Base-by-base conservation (phyloP, 257 asterid genomes). In the Eustoma russellianum region DNA sequence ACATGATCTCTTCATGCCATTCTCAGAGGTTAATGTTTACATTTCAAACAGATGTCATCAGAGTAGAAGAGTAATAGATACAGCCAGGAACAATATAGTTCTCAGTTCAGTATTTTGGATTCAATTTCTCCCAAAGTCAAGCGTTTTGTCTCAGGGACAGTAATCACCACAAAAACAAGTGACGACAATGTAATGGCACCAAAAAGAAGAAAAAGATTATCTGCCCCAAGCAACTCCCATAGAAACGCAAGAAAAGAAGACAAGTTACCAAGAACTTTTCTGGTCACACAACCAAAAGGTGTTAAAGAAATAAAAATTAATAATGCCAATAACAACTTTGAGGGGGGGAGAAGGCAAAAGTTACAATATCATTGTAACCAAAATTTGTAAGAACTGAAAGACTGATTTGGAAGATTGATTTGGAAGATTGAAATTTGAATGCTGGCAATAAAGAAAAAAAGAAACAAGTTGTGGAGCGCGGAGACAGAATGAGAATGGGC, bases 101-200 rank as follows among this genome's bases (percentile, higher is more conserved):
- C n/a, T n/a, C n/a, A n/a, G n/a, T n/a, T n/a, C n/a, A n/a, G n/a
- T n/a, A n/a, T n/a, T n/a, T n/a, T n/a, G n/a, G n/a, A n/a, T n/a
- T n/a, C n/a, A n/a, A 91, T 91, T 69, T 91, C 98, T 70, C 87
- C 96, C 86, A 91, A 77, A 83, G 87, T 91, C 89, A 91, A 73
- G 52, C 98, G 96, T 84, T 91, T 87, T 65, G 96, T 91, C 86
- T 91, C 97, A 28, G 97, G 98, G 63, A 91, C 98, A 63, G 19
- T 18, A 48, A 52, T 41, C 46, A 73, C 65, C 61, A 82, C 97
- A 60, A 91, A 87, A 53, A 61, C 69, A 18, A 84, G 84, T 6
- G 98, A 66, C 40, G 87, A 63, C 60, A 84, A 33, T 50, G 96
- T 87, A 62, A 91, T 84, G 19, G 69, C 83, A 46, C 94, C 98